Base-by-base conservation (phyloP, 1,139 yeast genomes). In the Entelexis sorbosivorans region DNA sequence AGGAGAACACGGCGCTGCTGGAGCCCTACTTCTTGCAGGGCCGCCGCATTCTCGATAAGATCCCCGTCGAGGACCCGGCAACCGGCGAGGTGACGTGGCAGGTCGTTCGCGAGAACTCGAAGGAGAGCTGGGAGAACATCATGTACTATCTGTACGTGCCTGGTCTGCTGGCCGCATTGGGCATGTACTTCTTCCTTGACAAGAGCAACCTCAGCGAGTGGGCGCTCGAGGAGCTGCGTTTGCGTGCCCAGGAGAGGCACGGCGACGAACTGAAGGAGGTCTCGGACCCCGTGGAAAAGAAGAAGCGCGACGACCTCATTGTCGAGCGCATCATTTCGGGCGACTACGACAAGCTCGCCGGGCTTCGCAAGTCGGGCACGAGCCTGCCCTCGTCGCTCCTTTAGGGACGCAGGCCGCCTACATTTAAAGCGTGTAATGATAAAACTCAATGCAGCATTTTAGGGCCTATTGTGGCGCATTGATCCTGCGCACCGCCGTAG, bases 101-200 rank as follows among this genome's bases (percentile, higher is more conserved):
- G 63, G 71, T 85, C 56, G 79, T 86, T 47, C 75, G 94, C 59
- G 88, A 80, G 63, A 77, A 82, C 54, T 79, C 78, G 61, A 80
- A 80, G 65, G 95, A 85, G 71, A 94, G 94, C 47, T 85, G 95
- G 95, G 95, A 86, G 65, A 73, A 73, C 59, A 74, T 75, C 53
- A 72, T 86, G 55, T 83, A 82, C 69, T 82, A 76, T 65, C 76
- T 81, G 59, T 78, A 82, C 64, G 79, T 84, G 40, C 89, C 93
- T 52, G 86, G 84, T 10, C 64, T 74, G 58, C 61, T 74, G 47
- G 62, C 72, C 52, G 63, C 75, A 31, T 64, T 74, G 42, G 75
- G 72, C 45, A 66, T 76, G 32, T 63, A 75, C 42, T 72, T 74
- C 62, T 68, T 68, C 64, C 70, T 76, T 59, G 76, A 76, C 51